Evolutionary conservation across 139 green algal species (phyloP).

Genomic region (Chlamydomonas applanata): DNA sequence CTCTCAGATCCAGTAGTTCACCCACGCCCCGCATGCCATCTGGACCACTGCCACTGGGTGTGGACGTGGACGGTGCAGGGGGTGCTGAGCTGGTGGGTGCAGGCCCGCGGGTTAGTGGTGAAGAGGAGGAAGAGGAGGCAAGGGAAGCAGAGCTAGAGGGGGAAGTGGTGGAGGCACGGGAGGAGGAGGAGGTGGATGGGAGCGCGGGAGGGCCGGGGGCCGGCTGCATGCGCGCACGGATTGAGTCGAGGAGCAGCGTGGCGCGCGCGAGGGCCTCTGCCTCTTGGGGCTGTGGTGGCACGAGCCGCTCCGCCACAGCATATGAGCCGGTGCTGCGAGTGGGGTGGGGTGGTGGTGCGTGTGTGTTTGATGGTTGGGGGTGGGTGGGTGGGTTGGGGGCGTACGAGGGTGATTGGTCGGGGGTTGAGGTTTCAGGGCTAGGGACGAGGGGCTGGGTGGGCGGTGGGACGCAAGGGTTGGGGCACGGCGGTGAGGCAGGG

Average conservation of each 20-base stretch:
- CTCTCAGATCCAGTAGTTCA: constrained; percentile 17
- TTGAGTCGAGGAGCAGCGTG: constrained; percentile 28
- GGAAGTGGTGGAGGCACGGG: neutral
- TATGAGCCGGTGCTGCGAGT: neutral
- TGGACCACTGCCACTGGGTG: too few species aligned
- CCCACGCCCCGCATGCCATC: too few species aligned
- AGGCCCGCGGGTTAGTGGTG: constrained; percentile 28
- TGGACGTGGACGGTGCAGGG: neutral
- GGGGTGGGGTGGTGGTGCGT: too few species aligned
- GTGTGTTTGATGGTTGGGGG: too few species aligned
- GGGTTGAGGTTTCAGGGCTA: too few species aligned
- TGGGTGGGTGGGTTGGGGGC: too few species aligned
- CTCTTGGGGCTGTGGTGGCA: constrained; percentile 60
- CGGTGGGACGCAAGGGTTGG: too few species aligned
- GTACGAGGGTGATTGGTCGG: too few species aligned
- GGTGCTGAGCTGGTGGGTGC: neutral
- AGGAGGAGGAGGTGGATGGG: neutral
- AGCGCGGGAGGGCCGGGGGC: neutral
- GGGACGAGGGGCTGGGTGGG: too few species aligned
- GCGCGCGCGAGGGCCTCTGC: constrained; percentile 8
- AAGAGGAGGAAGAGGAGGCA: neutral
- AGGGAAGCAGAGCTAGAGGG: neutral
- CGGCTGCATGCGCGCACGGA: neutral
- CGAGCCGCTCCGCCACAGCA: constrained; percentile 43
- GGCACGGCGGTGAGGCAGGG: too few species aligned